Evolutionary conservation across 2,329 filamentous ascomycete species (phyloP).

Genomic region (Paraphoma sp.): DNA sequence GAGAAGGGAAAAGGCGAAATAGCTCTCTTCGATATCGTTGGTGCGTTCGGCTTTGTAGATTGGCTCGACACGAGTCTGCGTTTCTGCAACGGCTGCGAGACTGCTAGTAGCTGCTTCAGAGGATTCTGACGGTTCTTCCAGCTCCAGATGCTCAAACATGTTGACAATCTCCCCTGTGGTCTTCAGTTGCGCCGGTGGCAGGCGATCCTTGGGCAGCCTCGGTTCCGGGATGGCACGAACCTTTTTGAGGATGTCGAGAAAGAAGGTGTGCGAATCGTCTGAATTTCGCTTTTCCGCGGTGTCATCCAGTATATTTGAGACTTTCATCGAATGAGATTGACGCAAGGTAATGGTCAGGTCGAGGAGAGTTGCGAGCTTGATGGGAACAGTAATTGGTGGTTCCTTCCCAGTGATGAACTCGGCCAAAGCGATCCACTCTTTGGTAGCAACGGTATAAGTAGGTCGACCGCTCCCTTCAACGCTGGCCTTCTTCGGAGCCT

Average conservation of each 20-base stretch:
- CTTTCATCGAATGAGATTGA: too few species aligned
- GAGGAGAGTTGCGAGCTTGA: slow-evolving; percentile 40
- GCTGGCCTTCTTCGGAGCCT: slow-evolving; percentile 1
- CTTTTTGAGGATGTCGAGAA: too few species aligned
- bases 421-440: slow-evolving; percentile 50
- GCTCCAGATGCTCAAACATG: slow-evolving; percentile 43
- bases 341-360: slow-evolving; percentile 49
- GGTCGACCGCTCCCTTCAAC: not conserved
- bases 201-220: too few species aligned
- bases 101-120: too few species aligned
- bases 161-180: too few species aligned
- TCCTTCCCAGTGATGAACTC: slow-evolving; percentile 40
- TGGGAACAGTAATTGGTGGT: slow-evolving; percentile 35
- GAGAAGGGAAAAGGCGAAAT: slow-evolving; percentile 15
- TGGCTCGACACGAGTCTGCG: slow-evolving; percentile 24
- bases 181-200: too few species aligned
- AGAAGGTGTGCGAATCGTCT: slow-evolving; percentile 20
- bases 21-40: slow-evolving; percentile 12
- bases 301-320: too few species aligned
- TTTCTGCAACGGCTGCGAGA: slow-evolving; percentile 35
- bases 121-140: slow-evolving; percentile 49
- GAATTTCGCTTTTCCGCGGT: slow-evolving; percentile 11
- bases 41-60: slow-evolving; percentile 9
- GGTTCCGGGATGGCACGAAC: too few species aligned
- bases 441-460: slow-evolving; percentile 47